phyloP scores from a whole-genome alignment of 2,329 filamentous ascomycete genomes.

The Curvularia sp. region DNA sequence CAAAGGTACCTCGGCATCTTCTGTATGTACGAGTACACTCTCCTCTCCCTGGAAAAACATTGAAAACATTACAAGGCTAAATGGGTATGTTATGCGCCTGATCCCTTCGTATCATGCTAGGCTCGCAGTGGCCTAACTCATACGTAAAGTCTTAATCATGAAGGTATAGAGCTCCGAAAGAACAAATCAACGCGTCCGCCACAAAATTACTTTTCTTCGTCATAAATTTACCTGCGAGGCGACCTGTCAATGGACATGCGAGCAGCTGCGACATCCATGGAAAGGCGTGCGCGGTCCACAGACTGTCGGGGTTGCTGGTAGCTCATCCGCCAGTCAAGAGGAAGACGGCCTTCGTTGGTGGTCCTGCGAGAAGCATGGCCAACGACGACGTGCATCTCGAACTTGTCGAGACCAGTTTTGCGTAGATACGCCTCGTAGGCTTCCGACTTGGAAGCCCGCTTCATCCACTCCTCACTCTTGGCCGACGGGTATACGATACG shows the following conservation, averaged over 20 bases:
- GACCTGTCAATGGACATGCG: slow-evolving; percentile 17
- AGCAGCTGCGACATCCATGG: slow-evolving; percentile 18
- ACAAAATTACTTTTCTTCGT: neutral
- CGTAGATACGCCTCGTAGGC: slow-evolving; percentile 21
- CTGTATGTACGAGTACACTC: neutral
- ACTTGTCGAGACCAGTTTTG: slow-evolving; percentile 14
- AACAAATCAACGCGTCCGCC: neutral
- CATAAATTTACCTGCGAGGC: slow-evolving; percentile 1
- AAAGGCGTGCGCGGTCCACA: slow-evolving; percentile 14
- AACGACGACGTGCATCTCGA: slow-evolving; percentile 23
- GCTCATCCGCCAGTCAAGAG: slow-evolving; percentile 23
- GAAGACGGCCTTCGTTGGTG: slow-evolving; percentile 19
- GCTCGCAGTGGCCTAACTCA: neutral
- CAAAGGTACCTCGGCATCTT: neutral
- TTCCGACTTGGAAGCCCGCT: slow-evolving; percentile 20
- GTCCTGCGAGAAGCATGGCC: slow-evolving; percentile 22
- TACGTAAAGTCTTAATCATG: slow-evolving; percentile 12
- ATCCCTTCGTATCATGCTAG: slow-evolving; percentile 3
- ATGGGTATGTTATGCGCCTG: neutral
- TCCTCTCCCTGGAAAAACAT: slow-evolving; percentile 5
- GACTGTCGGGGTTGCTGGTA: slow-evolving; percentile 16
- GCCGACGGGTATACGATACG: slow-evolving; percentile 23
- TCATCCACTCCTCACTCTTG: slow-evolving; percentile 22
- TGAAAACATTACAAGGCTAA: slow-evolving; percentile 15
- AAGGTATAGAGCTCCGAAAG: neutral